Evolutionary conservation across 768 basidiomycete genomes (phyloP), one percentile per base, ranked within the genome.

Genomic region (Favolaschia claudopus): DNA sequence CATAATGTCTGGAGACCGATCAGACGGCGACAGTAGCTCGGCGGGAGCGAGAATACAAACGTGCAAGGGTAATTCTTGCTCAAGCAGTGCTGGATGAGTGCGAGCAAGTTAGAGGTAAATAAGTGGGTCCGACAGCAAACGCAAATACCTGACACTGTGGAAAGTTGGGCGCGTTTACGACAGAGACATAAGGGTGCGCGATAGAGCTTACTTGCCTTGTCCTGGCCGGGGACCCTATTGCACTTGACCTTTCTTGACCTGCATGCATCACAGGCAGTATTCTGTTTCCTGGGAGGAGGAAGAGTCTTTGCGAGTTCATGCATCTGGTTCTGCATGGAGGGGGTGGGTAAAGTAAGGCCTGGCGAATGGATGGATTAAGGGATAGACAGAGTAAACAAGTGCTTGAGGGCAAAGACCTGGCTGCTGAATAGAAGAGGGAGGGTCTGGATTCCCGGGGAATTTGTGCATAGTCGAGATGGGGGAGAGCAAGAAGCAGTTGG

Each of bases 201-300:
- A 58, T 24, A 61, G 51, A 39, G 58, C 68, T 55, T 49, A 72
- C 77, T 42, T 67, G 89, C 92, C 87, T 93, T 91, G 69, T 92
- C 90, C 67, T 92, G 86, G 28, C 91, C 91, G 29, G 91, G 89
- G 19, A 92, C 74, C 58, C 90, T 85, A 76, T 92, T 86, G 70
- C 93, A 95, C 73, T 93, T 94, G 65, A 95, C 93, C 79, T 95
- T 95, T 63, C 93, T 84, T 34, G 90, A 81, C 91, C 91, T 89
- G 86, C 94, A 96, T 49, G 91, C 91, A 79, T 96, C 94, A 74
- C 94, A 96, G 25, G 95, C 94, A 20, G 93, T 92, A 71, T 96
- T 96, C 76, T 95, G 94, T 72, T 93, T 94, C 55, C 94, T 80
- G 7, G 92, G 91, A n/a, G 91, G 90, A 1, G 92, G 89, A 0